Base-by-base conservation (phyloP, 192 early-diverging fungal species). In the Backusella westeae region DNA sequence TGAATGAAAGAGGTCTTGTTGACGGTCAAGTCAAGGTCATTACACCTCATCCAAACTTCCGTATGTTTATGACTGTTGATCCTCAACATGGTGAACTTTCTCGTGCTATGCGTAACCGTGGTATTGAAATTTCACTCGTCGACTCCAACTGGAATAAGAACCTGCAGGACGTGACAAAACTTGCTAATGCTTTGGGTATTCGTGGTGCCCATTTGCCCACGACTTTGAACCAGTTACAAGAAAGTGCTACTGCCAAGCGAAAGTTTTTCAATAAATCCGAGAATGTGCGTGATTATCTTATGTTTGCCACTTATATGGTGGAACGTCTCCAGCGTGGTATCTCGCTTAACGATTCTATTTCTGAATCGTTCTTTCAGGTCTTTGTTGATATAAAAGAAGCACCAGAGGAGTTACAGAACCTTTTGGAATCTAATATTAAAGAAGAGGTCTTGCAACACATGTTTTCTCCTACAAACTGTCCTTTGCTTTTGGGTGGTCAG, bases 81-180 rank as follows among this genome's bases (percentile, higher is more conserved):
- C 96, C 97, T 15, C 86, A 88, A 52, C 88, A 93, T 76, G 98
- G 98, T 39, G 97, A 99, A 83, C 85, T 99, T 34, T 97, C 95
- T 9, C 88, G 97, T 9, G 97, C 98, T 4, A 99, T 99, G 98
- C 84, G 98, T 66, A 99, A 99, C 79, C 93, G 98, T 72, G 96
- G 96, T 66, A 91, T 98, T n/a, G 98, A 99, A 83, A 90, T 99
- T 29, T 85, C 88, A 26, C 80, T 97, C 1, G 81, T 89, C 1
- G 89, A 88, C 41, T 81, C 84, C 0, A 82, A 87, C 15, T 85
- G 85, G 82, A 80, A 82, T 52, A 77, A 84, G 39, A 87, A 88
- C 67, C 32, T 41, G 4, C 85, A 83, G 44, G 88, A 89, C 59
- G 78, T 86, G 1, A 67, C 80, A 56, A 89, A 85, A 67, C 78